These are phyloP conservation scores for Linum trigynum DNA, from an alignment of 345 rosid species.

Conservation along the genomic window DNA sequence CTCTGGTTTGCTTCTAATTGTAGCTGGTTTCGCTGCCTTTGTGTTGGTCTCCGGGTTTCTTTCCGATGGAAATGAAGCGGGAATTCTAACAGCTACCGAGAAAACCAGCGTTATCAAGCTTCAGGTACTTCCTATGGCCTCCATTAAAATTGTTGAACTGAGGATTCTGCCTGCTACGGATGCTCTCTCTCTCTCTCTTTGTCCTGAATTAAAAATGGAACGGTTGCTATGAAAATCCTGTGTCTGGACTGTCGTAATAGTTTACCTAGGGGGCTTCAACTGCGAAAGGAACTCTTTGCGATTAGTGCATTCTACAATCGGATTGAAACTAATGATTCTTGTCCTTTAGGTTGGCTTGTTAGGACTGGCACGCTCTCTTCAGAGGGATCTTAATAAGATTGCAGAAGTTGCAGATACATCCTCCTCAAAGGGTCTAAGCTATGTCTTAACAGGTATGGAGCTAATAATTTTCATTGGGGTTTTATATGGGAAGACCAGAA, in stretches of 20 bases:
- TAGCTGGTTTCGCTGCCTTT: conserved; percentile 75
- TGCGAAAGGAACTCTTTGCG: not conserved
- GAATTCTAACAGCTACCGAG: conserved; percentile 53
- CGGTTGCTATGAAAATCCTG: not conserved
- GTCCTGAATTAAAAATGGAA: not conserved
- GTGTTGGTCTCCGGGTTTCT: conserved; percentile 76
- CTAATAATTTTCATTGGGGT: not conserved
- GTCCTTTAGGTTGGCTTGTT: conserved; percentile 62
- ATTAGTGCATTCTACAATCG: not conserved
- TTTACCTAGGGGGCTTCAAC: not conserved
- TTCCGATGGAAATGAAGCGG: conserved; percentile 55
- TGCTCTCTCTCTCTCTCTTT: not conserved
- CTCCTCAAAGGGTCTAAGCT: conserved; percentile 70
- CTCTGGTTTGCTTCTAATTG: conserved; percentile 55
- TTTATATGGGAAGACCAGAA: not conserved
- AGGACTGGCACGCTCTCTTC: conserved; percentile 77
- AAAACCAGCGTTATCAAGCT: conserved; percentile 79
- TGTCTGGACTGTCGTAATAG: not conserved
- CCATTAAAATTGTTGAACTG: not conserved
- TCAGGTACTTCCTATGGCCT: conserved; percentile 43
- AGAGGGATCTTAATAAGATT: conserved; percentile 68
- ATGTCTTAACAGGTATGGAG: conserved; percentile 66
- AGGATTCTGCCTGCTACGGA: no score
- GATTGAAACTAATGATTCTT: not conserved
- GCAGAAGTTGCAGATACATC: conserved; percentile 87